Base-by-base conservation (phyloP, 2,329 filamentous ascomycete species). In the Pseudocercospora macadamiae region DNA sequence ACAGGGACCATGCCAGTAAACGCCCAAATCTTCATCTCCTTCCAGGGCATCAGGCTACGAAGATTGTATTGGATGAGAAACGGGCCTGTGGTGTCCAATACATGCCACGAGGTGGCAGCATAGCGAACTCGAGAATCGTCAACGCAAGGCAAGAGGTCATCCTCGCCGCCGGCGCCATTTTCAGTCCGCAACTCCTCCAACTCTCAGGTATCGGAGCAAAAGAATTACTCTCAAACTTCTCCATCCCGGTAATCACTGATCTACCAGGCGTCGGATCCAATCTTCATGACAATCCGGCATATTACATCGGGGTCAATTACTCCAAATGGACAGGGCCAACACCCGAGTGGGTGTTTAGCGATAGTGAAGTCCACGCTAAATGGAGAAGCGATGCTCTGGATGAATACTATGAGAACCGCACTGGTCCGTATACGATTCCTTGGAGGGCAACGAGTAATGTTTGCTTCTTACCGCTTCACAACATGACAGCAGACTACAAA, bases 251-350 rank as follows among this genome's bases (percentile, higher is more conserved):
- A 0, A 62, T 86, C 14, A 76, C 80, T 6, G 78, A 87, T 59
- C 82, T 84, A 0, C 80, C 82, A 1, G 83, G 86, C 39, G 85
- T 89, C 2, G 86, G 86, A 3, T 81, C 80, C 60, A 86, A 88
- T 71, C 76, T 89, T 1, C 76, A 85, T 57, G 86, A 89, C 66
- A 84, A 86, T 25, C 48, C 48, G 3, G 21, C 36, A 7, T 54
- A 48, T 26, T 53, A 18, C n/a, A n/a, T n/a, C n/a, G n/a, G n/a
- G n/a, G n/a, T n/a, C n/a, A n/a, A n/a, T n/a, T n/a, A n/a, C n/a
- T n/a, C n/a, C n/a, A n/a, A n/a, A n/a, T n/a, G n/a, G n/a, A n/a
- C n/a, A n/a, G n/a, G n/a, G n/a, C n/a, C n/a, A n/a, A n/a, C n/a
- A n/a, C n/a, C n/a, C n/a, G n/a, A n/a, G n/a, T n/a, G n/a, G n/a